A percentile compares a stretch with the other conserved stretches of the same genome.
Evolutionary conservation across 2,329 filamentous ascomycete genomes (phyloP).

Genomic region (Fusarium ambrosium): DNA sequence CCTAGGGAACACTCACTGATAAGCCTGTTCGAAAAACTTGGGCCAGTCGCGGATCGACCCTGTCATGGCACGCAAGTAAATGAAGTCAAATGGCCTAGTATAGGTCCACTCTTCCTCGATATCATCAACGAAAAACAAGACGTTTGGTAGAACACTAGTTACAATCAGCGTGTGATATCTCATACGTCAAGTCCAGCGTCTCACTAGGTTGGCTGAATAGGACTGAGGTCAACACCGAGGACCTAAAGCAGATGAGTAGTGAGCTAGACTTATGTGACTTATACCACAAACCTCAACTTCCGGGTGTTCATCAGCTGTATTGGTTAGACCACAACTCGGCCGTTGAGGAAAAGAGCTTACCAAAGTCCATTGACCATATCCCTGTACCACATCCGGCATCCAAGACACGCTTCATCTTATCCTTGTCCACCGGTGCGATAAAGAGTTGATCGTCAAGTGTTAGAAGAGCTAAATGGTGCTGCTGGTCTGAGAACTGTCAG

Average conservation of each 20-base stretch:
- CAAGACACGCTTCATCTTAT: conserved; percentile 13
- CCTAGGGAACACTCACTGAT: not conserved
- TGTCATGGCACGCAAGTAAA: conserved; percentile 27
- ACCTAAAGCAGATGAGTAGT: conserved; percentile 15
- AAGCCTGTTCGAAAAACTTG: conserved; percentile 11
- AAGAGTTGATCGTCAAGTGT: conserved; percentile 20
- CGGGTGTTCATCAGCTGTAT: conserved; percentile 29
- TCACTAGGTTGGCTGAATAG: conserved; percentile 35
- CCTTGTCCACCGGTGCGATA: conserved; percentile 6
- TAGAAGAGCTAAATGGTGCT: conserved; percentile 26
- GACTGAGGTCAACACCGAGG: conserved; percentile 31
- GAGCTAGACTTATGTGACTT: not conserved
- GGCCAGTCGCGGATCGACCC: conserved; percentile 23
- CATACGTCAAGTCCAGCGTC: fast-evolving
- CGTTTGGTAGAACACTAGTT: conserved; percentile 22
- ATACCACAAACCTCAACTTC: conserved; percentile 15
- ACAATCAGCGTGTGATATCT: not conserved
- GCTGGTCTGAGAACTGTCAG: conserved; percentile 15
- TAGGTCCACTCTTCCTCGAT: conserved; percentile 35
- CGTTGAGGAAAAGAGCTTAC: not conserved
- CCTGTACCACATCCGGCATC: conserved; percentile 34
- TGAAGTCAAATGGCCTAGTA: conserved; percentile 23
- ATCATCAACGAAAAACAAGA: conserved; percentile 28
- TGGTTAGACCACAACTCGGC: not conserved
- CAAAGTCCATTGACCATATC: conserved; percentile 33